Evolutionary conservation across 768 basidiomycete species (phyloP).

Genomic region (Mycena capillaripes): DNA sequence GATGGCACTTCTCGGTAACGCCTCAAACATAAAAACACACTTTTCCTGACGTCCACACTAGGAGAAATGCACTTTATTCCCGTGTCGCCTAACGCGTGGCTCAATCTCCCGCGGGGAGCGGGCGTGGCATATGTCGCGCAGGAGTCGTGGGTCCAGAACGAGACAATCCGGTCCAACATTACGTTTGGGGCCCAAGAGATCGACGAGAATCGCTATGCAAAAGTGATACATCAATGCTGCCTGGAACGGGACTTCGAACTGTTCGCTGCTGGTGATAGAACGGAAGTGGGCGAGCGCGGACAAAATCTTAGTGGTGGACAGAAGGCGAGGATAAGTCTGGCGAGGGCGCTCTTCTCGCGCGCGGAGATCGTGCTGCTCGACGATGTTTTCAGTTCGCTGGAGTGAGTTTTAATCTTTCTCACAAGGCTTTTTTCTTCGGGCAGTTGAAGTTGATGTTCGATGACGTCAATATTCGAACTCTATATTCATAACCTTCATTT

Average conservation of each 20-base stretch:
- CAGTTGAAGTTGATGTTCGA: too few relatives aligned
- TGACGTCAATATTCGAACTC: too few relatives aligned
- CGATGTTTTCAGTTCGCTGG: slow-evolving; percentile 77
- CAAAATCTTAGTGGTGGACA: slow-evolving; percentile 55
- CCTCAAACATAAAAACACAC: slow-evolving; percentile 11
- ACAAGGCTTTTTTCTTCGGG: too few relatives aligned
- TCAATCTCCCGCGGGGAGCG: slow-evolving; percentile 74
- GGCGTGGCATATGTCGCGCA: slow-evolving; percentile 88
- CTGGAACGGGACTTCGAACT: slow-evolving; percentile 80
- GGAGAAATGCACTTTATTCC: slow-evolving; percentile 78
- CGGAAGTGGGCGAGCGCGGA: slow-evolving; percentile 16
- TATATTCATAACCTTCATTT: too few relatives aligned
- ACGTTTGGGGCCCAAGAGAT: slow-evolving; percentile 78
- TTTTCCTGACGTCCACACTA: slow-evolving; percentile 23
- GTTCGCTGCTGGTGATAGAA: slow-evolving; percentile 72
- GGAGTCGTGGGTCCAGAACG: slow-evolving; percentile 89
- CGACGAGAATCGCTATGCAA: slow-evolving; percentile 84
- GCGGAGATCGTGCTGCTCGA: slow-evolving; percentile 78
- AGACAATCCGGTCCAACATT: slow-evolving; percentile 87
- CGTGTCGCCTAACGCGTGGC: slow-evolving; percentile 68
- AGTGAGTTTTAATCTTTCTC: slow-evolving; percentile 37
- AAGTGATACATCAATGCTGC: slow-evolving; percentile 81
- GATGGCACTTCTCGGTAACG: slow-evolving; percentile 70
- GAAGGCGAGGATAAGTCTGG: slow-evolving; percentile 60
- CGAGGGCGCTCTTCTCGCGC: slow-evolving; percentile 60